Evolutionary conservation across 805 yeast genomes (phyloP), one percentile per base, ranked within the genome.

Genomic region (Saturnispora serradocipensis): DNA sequence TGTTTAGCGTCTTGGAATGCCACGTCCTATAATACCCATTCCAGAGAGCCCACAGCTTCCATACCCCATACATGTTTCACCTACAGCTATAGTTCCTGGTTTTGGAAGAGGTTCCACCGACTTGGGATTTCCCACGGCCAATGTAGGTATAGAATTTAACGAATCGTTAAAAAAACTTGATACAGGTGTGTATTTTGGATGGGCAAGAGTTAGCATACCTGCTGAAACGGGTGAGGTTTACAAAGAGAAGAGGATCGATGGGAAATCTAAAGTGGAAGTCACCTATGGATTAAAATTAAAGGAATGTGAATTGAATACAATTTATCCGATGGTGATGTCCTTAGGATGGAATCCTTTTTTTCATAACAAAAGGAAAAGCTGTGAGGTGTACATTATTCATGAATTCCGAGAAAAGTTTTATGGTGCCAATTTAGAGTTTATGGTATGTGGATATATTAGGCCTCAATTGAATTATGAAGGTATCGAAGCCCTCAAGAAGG

Each of bases 91-190:
- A 27, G 73, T 82, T 18, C 74, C 90, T 30, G 99, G 99, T 0
- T 93, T 88, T 68, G 99, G 99, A 5, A 76, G 99, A 50, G 99
- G 99, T 0, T 88, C 97, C 0, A 67, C 93, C 0, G 97, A 88
- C 58, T 73, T 93, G 42, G 98, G 98, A 0, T 85, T 89, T 43
- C 99, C 99, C 2, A 93, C 99, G 0, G 98, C 97, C 6, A 91
- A 91, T 61, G 78, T 91, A 5, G 85, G 88, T 1, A 77, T 86
- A 11, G 72, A 70, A 3, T 69, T 73, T 36, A 69, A 77, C 22
- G 74, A 78, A 13, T 58, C 48, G 4, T 60, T 78, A 39, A 67
- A 69, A 46, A 52, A 59, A 45, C 71, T 77, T 20, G 77, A 75
- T 2, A 76, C 91, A 0, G 99, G 99, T 3, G 91, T 93, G 8